phyloP scores from a whole-genome alignment of 306 rosid species.

The Vachellia pachyceras region DNA sequence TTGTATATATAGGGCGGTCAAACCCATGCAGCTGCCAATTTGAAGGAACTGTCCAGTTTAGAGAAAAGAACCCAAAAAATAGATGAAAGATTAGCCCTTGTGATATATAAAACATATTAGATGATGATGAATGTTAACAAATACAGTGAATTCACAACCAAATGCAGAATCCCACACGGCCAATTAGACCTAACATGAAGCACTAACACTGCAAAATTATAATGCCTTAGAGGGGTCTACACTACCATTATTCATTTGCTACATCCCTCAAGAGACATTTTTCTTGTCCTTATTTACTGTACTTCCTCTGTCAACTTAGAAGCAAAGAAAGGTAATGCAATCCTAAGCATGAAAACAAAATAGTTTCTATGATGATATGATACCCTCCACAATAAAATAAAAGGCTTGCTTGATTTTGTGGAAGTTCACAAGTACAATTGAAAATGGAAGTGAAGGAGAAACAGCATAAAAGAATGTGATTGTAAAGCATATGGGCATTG shows the following conservation, averaged over 20 bases:
- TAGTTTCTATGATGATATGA: neutral
- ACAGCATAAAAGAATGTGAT: neutral
- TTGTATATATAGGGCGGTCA: slow-evolving; percentile 91
- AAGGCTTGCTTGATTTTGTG: neutral
- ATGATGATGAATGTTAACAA: neutral
- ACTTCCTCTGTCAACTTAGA: neutral
- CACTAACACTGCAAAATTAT: no score
- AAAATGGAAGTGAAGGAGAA: neutral
- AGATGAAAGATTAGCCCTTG: slow-evolving; percentile 21
- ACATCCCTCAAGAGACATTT: neutral
- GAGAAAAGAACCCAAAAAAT: slow-evolving; percentile 43
- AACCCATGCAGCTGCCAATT: slow-evolving; percentile 97
- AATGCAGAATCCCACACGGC: neutral
- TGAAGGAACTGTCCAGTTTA: slow-evolving; percentile 85
- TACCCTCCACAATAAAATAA: neutral
- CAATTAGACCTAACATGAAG: neutral
- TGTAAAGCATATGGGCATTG: neutral
- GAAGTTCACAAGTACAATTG: neutral
- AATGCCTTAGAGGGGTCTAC: neutral
- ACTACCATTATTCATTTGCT: neutral
- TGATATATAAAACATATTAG: neutral
- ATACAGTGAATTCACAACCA: neutral
- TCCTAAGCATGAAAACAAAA: neutral
- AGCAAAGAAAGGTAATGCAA: neutral
- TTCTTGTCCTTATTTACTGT: neutral